phyloP scores from a whole-genome alignment of 257 asterid species.

The Capsicum pubescens region DNA sequence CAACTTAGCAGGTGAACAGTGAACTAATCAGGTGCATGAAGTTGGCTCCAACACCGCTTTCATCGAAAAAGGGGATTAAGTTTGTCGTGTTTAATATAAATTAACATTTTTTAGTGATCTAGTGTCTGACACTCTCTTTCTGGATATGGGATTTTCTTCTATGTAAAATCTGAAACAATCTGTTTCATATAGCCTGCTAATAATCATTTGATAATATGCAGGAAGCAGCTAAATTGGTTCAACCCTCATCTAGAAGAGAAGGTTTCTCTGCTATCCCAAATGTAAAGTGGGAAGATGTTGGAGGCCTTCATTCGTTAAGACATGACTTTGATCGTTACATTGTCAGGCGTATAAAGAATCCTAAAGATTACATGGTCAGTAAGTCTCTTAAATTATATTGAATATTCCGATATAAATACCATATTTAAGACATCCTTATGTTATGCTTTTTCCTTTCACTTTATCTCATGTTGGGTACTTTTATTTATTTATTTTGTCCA shows the following conservation, averaged over 20 bases:
- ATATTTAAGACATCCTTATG: background rate
- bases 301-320: conserved; percentile 75
- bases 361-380: conserved; percentile 73
- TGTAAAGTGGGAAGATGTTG: conserved; percentile 92
- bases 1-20: background rate
- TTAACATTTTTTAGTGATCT: background rate
- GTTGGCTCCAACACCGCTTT: background rate
- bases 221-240: conserved; percentile 83
- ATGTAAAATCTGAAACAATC: background rate
- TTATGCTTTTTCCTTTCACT: background rate
- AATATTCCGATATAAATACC: conserved; percentile 11
- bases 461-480: background rate
- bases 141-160: background rate
- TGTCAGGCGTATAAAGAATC: conserved; percentile 67
- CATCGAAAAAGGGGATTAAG: background rate
- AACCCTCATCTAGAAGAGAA: conserved; percentile 86
- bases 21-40: background rate
- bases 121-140: background rate
- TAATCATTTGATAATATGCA: conserved; percentile 41
- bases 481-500: background rate
- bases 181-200: background rate
- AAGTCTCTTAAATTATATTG: conserved; percentile 18
- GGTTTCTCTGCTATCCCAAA: conserved; percentile 88
- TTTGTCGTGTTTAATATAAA: background rate
- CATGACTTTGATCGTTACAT: conserved; percentile 67